Conservation (phyloP, 495 filamentous ascomycete genomes). For the Hypoxylon lienhwacheense region DNA sequence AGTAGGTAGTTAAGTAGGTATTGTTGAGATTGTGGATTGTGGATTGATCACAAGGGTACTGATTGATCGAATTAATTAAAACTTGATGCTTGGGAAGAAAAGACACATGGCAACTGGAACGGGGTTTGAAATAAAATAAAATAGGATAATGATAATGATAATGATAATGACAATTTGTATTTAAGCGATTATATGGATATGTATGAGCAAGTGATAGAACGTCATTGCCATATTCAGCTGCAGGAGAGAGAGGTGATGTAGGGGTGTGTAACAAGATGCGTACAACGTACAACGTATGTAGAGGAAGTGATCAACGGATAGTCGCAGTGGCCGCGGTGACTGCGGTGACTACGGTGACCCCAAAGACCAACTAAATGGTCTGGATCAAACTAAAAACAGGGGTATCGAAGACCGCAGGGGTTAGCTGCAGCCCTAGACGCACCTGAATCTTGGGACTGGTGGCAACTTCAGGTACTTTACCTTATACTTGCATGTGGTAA, state of each 20-base stretch:
- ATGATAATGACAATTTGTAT: no score
- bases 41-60: conserved; percentile 14
- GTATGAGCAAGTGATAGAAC: conserved; percentile 17
- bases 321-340: conserved; percentile 1
- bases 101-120: not conserved
- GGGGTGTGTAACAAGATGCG: conserved; percentile 15
- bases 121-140: not conserved
- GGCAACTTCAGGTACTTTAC: not conserved
- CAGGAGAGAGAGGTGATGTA: conserved; percentile 2
- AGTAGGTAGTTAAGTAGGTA: no score
- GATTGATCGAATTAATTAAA: conserved; percentile 7
- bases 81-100: not conserved
- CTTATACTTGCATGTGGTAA: conserved; percentile 10
- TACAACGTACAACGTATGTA: no score
- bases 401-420: conserved; percentile 30
- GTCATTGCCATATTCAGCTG: conserved; percentile 20
- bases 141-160: no score
- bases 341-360: conserved; percentile 1
- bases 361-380: conserved; percentile 27
- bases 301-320: conserved; percentile 25
- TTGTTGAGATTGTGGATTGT: conserved; percentile 6
- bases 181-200: conserved; percentile 6
- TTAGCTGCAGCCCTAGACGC: conserved; percentile 35
- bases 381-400: conserved; percentile 19
- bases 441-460: conserved; percentile 22